Base-by-base conservation (phyloP, 1,284 basidiomycete species). In the Ceratobasidium sp. region DNA sequence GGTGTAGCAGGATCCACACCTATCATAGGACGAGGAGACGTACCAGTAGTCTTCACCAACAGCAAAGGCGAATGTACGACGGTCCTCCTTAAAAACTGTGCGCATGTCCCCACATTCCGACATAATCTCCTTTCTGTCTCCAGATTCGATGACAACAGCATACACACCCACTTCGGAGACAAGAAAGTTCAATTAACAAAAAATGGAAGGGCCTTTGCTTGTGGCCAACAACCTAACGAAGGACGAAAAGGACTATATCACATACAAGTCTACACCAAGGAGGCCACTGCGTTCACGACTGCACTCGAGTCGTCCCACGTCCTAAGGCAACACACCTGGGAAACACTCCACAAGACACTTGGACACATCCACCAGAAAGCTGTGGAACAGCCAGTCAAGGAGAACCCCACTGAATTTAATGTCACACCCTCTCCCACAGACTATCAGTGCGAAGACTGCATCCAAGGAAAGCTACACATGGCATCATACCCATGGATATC, bases 381-480 rank as follows among this genome's bases (percentile, higher is more conserved):
- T 2, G 7, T 54, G 3, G 30, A 33, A 33, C 2, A 33, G 30
- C 30, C 6, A 2, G 30, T 33, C 21, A 40, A n/a, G n/a, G n/a
- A n/a, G n/a, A n/a, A n/a, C n/a, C n/a, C n/a, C n/a, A n/a, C n/a
- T n/a, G n/a, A n/a, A n/a, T n/a, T n/a, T n/a, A n/a, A n/a, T n/a
- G n/a, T n/a, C n/a, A 42, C 9, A 28, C 38, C 23, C 36, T 21
- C 8, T 42, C 1, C 12, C 30, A 42, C 61, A 25, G 38, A 42
- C 5, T 16, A 14, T n/a, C 18, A 2, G 2, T 40, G 21, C 46
- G 7, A 8, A 49, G 54, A 48, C 11, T 54, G 72, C 30, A 48
- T 73, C 3, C 63, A 56, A 14, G 72, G 63, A 21, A 73, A 73
- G 18, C 48, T 67, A 18, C 49, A 73, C 18, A 4, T 42, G 1